Evolutionary conservation across 2,329 filamentous ascomycete genomes (phyloP), one percentile per base, ranked within the genome.

Genomic region (Immersiporthe knoxdaviesiana): DNA sequence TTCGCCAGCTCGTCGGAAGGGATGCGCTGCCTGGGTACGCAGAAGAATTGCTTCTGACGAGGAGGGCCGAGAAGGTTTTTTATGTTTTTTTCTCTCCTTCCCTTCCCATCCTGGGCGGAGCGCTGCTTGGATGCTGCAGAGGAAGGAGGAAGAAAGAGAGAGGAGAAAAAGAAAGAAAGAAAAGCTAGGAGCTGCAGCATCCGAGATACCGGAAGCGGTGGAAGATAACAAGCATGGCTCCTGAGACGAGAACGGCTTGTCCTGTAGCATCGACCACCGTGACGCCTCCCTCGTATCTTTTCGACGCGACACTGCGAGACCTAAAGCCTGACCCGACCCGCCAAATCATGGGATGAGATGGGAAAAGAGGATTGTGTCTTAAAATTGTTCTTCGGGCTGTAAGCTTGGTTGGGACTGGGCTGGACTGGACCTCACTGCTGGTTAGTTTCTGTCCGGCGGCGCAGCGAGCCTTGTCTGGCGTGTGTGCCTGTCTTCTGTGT

Each of bases 381-480:
- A 7, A 35, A n/a, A n/a, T 39, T 37, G n/a, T 21, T 44, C 44
- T 41, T 41, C 8, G 37, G 35, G 35, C 1, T n/a, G 58, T n/a
- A 37, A 24, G 21, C 16, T 18, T 39, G 21, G 58, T 41, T 39
- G 44, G 44, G 21, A 47, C 21, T 62, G 35, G 44, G n/a, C 10
- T 62, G 35, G 35, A 30, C 59, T 27, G 35, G 35, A 35, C 4
- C 35, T 35, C 35, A 5, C 4, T 32, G 59, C 39, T 32, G 16
- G 5, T 41, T 37, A 41, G n/a, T 27, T 30, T 32, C 14, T 56
- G 52, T 56, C 44, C 44, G 52, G 24, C 5, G 27, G 14, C 24
- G 52, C 58, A 21, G 18, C 58, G n/a, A 60, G 58, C 58, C 58
- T 60, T 21, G 58, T 21, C 58, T 35, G 58, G 18, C 16, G 24